Base-by-base conservation (phyloP, 371 early-diverging fungal genomes). In the Cokeromyces recurvatus region DNA sequence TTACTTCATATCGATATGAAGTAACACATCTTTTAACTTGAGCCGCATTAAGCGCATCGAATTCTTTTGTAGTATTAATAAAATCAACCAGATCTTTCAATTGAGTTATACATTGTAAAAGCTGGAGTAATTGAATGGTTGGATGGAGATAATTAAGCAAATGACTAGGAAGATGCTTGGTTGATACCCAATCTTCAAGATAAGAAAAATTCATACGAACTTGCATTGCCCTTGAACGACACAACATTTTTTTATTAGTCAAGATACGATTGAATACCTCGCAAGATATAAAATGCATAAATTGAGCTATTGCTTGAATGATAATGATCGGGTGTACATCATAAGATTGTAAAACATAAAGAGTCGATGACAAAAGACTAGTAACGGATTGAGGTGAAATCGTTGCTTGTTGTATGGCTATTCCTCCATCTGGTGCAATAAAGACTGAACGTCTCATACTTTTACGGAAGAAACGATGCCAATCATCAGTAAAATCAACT, bases 1-100 rank as follows among this genome's bases (percentile, higher is more conserved):
- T 82, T 19, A 90, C 83, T 41, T 95, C 95, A 55, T 91, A 95
- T 19, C 87, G 77, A 55, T 95, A 95, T 23, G 68, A 71, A n/a
- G 74, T 71, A 24, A 90, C 78, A n/a, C 81, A 84, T 4, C 84
- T 73, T 48, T 79, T 79, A 24, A 90, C 71, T 54, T 92, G 92
- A 29, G 82, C 51, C 7, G 80, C 59, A 45, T 87, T 91, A 4
- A 91, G 57, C 12, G 71, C 25, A 41, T 81, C 78, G 24, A 89
- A 71, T 37, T 74, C 72, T 37, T 79, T 68, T 15, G 82, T 75
- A 2, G 88, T 84, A 46, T 88, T 86, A 16, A 87, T 67, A 64
- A 86, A 90, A 23, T 72, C 81, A 4, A 65, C 63, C 14, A 91
- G 68, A 17, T 85, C 81, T 0, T 64, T 61, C 3, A 89, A 62